Base-by-base conservation (phyloP, 441 rosid genomes). In the Manihot esculenta region DNA sequence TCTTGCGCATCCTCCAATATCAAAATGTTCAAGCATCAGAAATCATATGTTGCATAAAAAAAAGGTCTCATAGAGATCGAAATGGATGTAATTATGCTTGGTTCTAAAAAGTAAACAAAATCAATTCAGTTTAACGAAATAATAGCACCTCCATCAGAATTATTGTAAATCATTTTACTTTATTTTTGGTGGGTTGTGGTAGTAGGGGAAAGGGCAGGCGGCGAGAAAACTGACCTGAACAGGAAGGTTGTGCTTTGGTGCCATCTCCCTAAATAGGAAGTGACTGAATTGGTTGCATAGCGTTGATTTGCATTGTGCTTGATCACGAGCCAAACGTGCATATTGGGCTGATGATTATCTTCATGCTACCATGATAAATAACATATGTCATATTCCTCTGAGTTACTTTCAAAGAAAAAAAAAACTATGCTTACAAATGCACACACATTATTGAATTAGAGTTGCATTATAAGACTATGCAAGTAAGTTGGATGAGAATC, bases 261-360 rank as follows among this genome's bases (percentile, higher is more conserved):
- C 99, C 72, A 93, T 89, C 85, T 96, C 97, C 80, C 78, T 83
- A 74, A 96, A 93, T 69, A 96, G 74, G 74, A 90, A 93, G 48
- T 93, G 73, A 96, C 86, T 2, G 97, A 87, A 81, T 96, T 91
- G n/a, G 99, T 93, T 73, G 99, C 99, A 62, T 93, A 96, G 17
- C 93, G 94, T 73, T 93, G 99, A 72, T 93, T 96, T 51, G 97
- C 99, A 61, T 96, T 96, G 87, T 90, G 90, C 81, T 96, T 96
- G 74, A 96, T 86, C 53, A 93, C 98, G 24, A 96, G 97, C 17
- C 99, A 97, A 26, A 97, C 87, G 17, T 96, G 99, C 89, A 91
- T 74, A 87, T 83, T 91, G 7, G 98, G 96, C 77, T 90, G 99
- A 81, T 96, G 98, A 76, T 88, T 91, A 1, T 96, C 99, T 69